Base-by-base conservation (phyloP, 768 basidiomycete species). In the Dacryopinax primogenitus region DNA sequence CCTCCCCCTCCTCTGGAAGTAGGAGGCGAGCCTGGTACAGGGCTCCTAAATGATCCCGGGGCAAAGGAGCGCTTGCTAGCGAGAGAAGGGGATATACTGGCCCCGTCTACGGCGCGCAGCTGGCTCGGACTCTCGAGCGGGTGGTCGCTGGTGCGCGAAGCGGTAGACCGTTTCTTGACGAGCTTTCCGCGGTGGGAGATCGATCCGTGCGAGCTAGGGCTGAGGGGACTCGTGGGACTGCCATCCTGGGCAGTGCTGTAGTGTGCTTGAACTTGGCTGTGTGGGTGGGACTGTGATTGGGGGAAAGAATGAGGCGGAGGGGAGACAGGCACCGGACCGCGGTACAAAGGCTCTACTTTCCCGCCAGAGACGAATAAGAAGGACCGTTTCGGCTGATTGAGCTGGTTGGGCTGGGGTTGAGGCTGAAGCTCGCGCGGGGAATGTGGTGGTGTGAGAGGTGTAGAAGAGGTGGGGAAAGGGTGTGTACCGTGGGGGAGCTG, bases 341-440 rank as follows among this genome's bases (percentile, higher is more conserved):
- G 51, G 30, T 58, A 21, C 13, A 58, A 13, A 32, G 51, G 51
- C 30, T 58, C 51, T 3, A 58, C 51, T 58, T 58, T 58, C 4
- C 51, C 51, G 4, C 51, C 51, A 6, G 51, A 58, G 51, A 58
- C 51, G 51, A 58, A 58, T 11, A 58, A 30, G 51, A 58, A 58
- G 23, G 51, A 58, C 9, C 51, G 51, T 11, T 30, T 23, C 26
- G 3, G 51, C 26, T 58, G n/a, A n/a, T n/a, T n/a, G n/a, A n/a
- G n/a, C n/a, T n/a, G n/a, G n/a, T n/a, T n/a, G n/a, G n/a, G n/a
- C n/a, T n/a, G n/a, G n/a, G n/a, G n/a, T n/a, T n/a, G n/a, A n/a
- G n/a, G n/a, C n/a, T n/a, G n/a, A n/a, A n/a, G n/a, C n/a, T n/a
- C 13, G 26, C 4, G 15, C 32, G 51, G 51, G 7, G 51, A 58